Percentiles rank a stretch among this genome's conserved stretches.
These are phyloP conservation scores for Cytospora chrysosperma DNA, from an alignment of 2,329 filamentous ascomycete species.

Conservation along the genomic window DNA sequence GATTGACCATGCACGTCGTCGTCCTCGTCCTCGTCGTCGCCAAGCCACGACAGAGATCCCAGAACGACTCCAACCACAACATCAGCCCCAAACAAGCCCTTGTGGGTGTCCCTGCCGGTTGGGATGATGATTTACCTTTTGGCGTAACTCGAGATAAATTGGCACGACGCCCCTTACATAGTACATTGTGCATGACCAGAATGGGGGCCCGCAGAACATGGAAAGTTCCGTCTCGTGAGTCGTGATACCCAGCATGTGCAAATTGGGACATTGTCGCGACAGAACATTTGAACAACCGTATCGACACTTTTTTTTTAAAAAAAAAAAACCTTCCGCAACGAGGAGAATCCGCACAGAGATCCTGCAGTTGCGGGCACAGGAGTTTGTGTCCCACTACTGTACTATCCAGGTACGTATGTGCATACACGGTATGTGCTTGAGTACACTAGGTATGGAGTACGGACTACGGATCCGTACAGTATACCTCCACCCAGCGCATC, in stretches of 20 bases:
- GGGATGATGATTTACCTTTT: background rate
- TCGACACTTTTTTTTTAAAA: too few relatives aligned
- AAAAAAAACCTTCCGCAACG: too few relatives aligned
- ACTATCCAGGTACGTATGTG: background rate
- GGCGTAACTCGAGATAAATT: slow-evolving; percentile 16
- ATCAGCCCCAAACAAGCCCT: slow-evolving; percentile 1
- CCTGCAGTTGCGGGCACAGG: background rate
- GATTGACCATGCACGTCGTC: background rate
- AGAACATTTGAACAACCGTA: background rate
- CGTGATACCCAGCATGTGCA: background rate
- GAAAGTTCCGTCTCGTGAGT: background rate
- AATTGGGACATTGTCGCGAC: background rate
- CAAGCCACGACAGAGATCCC: background rate
- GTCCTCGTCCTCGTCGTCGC: background rate
- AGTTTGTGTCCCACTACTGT: background rate
- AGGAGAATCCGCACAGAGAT: background rate
- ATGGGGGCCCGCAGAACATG: slow-evolving; percentile 5
- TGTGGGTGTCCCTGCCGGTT: background rate
- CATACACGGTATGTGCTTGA: background rate
- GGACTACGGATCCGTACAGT: background rate
- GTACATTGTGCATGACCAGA: slow-evolving; percentile 1
- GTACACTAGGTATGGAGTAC: background rate
- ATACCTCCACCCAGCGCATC: background rate
- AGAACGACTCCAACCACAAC: background rate
- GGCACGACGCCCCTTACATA: slow-evolving; percentile 16